Base-by-base conservation (phyloP, 179 eudicot genomes). In the Kewa caespitosa region DNA sequence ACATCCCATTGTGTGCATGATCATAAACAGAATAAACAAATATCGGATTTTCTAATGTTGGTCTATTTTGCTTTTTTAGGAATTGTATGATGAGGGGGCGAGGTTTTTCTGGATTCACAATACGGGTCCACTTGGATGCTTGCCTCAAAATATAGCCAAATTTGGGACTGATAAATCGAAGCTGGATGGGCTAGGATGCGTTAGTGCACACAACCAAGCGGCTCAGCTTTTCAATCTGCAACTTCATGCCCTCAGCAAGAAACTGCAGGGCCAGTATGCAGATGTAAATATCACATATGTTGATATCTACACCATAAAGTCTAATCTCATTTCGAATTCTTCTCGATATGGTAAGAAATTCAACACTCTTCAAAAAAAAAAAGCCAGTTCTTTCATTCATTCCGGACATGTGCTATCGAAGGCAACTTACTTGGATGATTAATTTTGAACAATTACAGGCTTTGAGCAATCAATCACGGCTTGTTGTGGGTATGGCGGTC, bases 91-190 rank as follows among this genome's bases (percentile, higher is more conserved):
- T 6, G 76, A 78, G 70, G 97, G 97, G 62, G 98, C 96, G 52
- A 89, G 92, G 81, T 87, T 89, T 59, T 88, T 90, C 65, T 94
- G 98, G 98, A 79, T 94, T 79, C 98, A 92, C 81, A 94, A 90
- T 78, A 94, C 97, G 4, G 97, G 96, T 67, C 98, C 98, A 28
- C 83, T 94, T 2, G 97, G 98, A 36, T 94, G 98, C 89, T 82
- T 94, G 81, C 77, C 96, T 46, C 96, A 90, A 70, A 92, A 90
- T 46, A 65, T 94, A 64, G 96, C 91, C 14, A 88, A 81, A 68
- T 94, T 94, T 25, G 97, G 96, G 69, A 82, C 83, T 20, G 90
- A 87, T 67, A 81, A 84, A 57, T 84, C 94, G 7, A 90, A 86
- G 83, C 87, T 94, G 30, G 97, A 94, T 23, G 86, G 75, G 20